Percentiles rank a stretch among this genome's conserved stretches.
These are phyloP conservation scores for Solanum hybrid DNA, from an alignment of 305 asterid species.

Conservation along the genomic window DNA sequence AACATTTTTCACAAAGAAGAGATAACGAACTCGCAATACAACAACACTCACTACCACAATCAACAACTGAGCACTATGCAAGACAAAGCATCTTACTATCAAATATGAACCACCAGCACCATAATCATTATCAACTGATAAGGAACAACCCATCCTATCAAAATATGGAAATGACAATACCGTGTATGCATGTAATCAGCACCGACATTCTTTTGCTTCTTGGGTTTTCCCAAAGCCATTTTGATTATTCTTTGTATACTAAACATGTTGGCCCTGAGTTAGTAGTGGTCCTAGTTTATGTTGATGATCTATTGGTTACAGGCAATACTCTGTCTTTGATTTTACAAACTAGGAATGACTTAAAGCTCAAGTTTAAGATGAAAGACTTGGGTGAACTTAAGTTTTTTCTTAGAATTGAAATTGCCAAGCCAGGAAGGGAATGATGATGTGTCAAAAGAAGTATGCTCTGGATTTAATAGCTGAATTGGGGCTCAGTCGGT, in stretches of 20 bases:
- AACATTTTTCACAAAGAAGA: background rate
- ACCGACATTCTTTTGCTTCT: background rate
- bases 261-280: background rate
- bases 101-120: background rate
- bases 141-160: background rate
- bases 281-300: background rate
- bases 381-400: no score
- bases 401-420: no score
- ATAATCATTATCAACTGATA: background rate
- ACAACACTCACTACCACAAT: background rate
- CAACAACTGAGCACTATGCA: background rate
- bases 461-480: no score
- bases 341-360: background rate
- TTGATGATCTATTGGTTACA: background rate
- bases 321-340: background rate
- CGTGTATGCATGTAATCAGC: no score
- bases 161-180: background rate
- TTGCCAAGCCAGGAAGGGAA: no score
- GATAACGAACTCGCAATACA: background rate
- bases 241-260: background rate
- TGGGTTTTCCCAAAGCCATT: background rate
- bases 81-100: background rate
- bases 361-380: no score
- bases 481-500: no score
- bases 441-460: no score